Evolutionary conservation across 805 yeast genomes (phyloP).

Genomic region (Starmerella floricola): DNA sequence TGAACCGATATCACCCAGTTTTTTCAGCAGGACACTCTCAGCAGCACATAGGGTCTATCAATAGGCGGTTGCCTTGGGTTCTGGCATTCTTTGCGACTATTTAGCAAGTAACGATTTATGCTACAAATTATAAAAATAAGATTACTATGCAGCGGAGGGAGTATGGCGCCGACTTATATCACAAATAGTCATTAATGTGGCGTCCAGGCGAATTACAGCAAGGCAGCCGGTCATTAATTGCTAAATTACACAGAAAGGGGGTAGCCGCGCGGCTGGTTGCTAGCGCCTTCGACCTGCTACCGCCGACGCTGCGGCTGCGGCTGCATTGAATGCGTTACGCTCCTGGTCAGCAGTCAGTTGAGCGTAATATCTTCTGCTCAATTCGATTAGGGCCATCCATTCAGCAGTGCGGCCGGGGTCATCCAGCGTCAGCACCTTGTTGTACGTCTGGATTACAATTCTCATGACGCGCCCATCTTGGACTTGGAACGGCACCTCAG

Average conservation of each 20-base stretch:
- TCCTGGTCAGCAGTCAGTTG: conserved; percentile 25
- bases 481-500: conserved; percentile 27
- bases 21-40: no score
- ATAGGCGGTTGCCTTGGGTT: no score
- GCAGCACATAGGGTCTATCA: no score
- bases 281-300: conserved; percentile 21
- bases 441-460: conserved; percentile 27
- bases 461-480: conserved; percentile 17
- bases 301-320: conserved; percentile 30
- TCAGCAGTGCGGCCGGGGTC: conserved; percentile 25
- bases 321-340: conserved; percentile 26
- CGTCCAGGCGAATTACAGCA: no score
- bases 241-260: conserved; percentile 2
- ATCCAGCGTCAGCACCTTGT: conserved; percentile 28
- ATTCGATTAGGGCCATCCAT: conserved; percentile 29
- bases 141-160: no score
- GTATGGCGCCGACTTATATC: no score
- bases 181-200: not conserved
- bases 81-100: no score
- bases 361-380: conserved; percentile 25
- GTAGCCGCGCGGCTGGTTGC: not conserved
- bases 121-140: not conserved
- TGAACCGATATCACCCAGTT: no score
- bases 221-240: no score
- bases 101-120: not conserved